Evolutionary conservation across 495 filamentous ascomycete genomes (phyloP), one percentile per base, ranked within the genome.

Genomic region (Penicillium coffeae): DNA sequence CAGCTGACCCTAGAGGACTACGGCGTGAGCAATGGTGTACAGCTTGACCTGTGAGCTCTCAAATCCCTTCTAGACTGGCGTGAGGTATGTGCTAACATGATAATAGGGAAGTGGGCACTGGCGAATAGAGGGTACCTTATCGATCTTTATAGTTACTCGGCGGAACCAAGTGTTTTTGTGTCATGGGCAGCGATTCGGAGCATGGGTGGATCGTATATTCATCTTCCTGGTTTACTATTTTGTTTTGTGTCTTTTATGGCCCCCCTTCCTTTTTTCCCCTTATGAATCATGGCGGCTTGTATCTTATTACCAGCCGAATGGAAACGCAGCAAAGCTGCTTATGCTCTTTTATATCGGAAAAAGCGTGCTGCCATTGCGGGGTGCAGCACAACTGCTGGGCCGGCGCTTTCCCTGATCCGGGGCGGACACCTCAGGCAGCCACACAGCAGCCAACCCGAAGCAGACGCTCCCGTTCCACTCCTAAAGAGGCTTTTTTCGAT

Each of bases 1-100:
- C 76, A 83, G 43, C 75, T 96, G 42, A 91, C 83, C 22, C 66
- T 95, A 54, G 87, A 83, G 57, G 90, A 95, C 72, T 96, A 95
- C 74, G 88, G 88, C 33, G 80, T 96, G 55, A 86, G 84, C 64
- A 89, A 87, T 68, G 90, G 90, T 36, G 88, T 92, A 55, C 89
- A 95, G 69, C 66, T 96, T 62, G 89, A 96, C 71, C 71, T 96
- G 72, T 73, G 71, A 73, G 74, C 56, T 36, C 18, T 45, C 18
- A 12, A n/a, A 21, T 16, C 14, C 10, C 42, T 16, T 1, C 21
- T 16, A 34, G 10, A 8, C n/a, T 14, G 2, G 1, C 18, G 15
- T 21, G 12, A 32, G 8, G 6, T 20, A 22, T 37, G 56, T 60
- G 49, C 64, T 71, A 48, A 69, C 55, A 51, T 40, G 34, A 13